Conservation (phyloP, 2,329 filamentous ascomycete species). For the Ophiostoma triangulosporum region DNA sequence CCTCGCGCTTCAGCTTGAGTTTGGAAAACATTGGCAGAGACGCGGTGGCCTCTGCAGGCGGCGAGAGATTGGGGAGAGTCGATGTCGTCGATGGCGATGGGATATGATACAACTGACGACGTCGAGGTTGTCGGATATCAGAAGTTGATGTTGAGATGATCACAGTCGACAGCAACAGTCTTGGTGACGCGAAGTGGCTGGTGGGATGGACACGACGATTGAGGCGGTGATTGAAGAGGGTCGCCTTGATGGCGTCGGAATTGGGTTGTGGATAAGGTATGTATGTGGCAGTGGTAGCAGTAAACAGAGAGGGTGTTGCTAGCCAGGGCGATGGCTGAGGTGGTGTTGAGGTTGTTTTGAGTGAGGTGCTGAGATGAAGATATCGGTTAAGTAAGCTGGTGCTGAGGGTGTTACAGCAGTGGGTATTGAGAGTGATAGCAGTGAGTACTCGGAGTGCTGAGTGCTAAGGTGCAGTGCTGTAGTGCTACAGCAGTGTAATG, state of each 20-base stretch:
- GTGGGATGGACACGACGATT: neutral
- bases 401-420: too few relatives aligned
- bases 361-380: too few relatives aligned
- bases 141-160: neutral
- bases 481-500: neutral
- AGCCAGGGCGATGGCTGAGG: too few relatives aligned
- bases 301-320: neutral
- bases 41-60: constrained; percentile 3
- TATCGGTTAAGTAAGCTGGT: too few relatives aligned
- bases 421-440: too few relatives aligned
- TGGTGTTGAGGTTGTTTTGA: too few relatives aligned
- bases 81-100: neutral
- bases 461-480: neutral
- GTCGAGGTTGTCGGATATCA: too few relatives aligned
- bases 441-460: too few relatives aligned
- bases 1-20: constrained; percentile 18
- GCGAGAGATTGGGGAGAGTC: neutral
- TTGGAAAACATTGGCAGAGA: constrained; percentile 16
- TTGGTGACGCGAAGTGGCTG: neutral
- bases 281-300: neutral
- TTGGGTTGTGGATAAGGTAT: neutral
- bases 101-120: too few relatives aligned
- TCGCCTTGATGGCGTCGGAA: neutral
- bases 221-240: neutral
- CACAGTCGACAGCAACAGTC: neutral